Evolutionary conservation across 208 protist species (phyloP).

Genomic region (Wallacemonas sp.): DNA sequence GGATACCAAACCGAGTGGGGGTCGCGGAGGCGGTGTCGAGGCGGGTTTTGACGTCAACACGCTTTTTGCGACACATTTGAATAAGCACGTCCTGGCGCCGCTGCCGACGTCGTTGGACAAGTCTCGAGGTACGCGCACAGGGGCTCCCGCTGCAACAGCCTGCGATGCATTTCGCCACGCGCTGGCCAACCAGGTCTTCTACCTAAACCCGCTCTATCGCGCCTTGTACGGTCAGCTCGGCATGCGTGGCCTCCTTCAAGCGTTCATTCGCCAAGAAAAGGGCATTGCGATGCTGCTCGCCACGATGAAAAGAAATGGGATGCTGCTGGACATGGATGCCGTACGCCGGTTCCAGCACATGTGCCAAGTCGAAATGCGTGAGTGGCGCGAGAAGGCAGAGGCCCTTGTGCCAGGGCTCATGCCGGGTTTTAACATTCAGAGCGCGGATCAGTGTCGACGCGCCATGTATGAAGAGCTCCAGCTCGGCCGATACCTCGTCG

Average conservation of each 20-base stretch:
- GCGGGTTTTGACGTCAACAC: constrained; percentile 6
- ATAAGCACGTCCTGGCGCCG: neutral
- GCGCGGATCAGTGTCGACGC: constrained; percentile 73
- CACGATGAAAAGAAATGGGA: constrained; percentile 72
- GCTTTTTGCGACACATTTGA: constrained; percentile 2
- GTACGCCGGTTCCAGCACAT: constrained; percentile 55
- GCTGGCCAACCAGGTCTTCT: constrained; percentile 70
- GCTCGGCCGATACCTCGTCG: constrained; percentile 61
- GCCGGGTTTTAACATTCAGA: constrained; percentile 86
- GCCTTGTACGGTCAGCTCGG: constrained; percentile 79
- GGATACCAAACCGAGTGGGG: neutral
- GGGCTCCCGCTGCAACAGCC: too few relatives aligned
- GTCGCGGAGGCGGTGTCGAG: constrained; percentile 3
- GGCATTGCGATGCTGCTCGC: constrained; percentile 73
- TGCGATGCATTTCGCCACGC: constrained; percentile 22
- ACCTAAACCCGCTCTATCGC: constrained; percentile 75
- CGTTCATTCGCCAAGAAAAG: constrained; percentile 87
- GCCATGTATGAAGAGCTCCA: constrained; percentile 86
- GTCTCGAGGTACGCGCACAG: too few relatives aligned
- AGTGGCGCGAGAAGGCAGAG: constrained; percentile 29
- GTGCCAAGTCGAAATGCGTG: constrained; percentile 55
- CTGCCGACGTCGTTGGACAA: too few relatives aligned
- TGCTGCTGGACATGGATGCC: constrained; percentile 59
- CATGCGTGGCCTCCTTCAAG: constrained; percentile 71
- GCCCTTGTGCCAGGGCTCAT: constrained; percentile 50